A percentile compares a stretch with the other conserved stretches of the same genome.
Conservation (phyloP, 2,329 filamentous ascomycete genomes). For the Tolypocladium album region DNA sequence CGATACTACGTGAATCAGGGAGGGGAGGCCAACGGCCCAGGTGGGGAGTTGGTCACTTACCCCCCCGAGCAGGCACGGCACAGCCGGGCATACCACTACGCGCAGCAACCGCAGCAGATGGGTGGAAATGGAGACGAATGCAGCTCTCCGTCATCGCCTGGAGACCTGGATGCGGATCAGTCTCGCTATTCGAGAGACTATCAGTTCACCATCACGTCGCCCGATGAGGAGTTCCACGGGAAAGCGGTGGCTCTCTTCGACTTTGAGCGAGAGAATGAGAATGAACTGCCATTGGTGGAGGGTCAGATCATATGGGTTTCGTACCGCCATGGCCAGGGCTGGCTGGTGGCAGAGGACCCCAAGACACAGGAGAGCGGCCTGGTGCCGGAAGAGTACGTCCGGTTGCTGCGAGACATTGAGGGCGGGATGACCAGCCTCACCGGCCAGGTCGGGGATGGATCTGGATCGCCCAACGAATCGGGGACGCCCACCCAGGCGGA, state of each 20-base stretch:
- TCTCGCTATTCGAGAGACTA: constrained; percentile 84
- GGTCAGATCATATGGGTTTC: constrained; percentile 95
- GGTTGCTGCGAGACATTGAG: constrained; percentile 84
- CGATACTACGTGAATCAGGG: constrained; percentile 64
- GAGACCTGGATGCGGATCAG: constrained; percentile 51
- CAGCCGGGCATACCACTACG: constrained; percentile 33
- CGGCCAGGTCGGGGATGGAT: constrained; percentile 44
- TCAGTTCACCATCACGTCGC: constrained; percentile 87
- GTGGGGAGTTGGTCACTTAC: constrained; percentile 74
- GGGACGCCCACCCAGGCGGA: constrained; percentile 53
- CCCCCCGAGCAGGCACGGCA: constrained; percentile 53
- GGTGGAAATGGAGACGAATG: constrained; percentile 44
- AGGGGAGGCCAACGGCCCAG: constrained; percentile 62
- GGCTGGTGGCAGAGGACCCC: constrained; percentile 93
- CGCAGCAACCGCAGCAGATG: constrained; percentile 34
- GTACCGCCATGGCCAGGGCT: constrained; percentile 91
- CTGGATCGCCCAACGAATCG: constrained; percentile 41
- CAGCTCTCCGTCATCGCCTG: constrained; percentile 48
- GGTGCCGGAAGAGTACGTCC: constrained; percentile 93
- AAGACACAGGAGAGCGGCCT: constrained; percentile 89
- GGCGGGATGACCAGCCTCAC: constrained; percentile 71
- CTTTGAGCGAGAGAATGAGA: constrained; percentile 91
- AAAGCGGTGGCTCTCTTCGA: constrained; percentile 94
- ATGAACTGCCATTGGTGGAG: constrained; percentile 84
- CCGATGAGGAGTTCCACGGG: constrained; percentile 95